phyloP scores from a whole-genome alignment of 495 filamentous ascomycete species.

The Penicillium tannophilum region DNA sequence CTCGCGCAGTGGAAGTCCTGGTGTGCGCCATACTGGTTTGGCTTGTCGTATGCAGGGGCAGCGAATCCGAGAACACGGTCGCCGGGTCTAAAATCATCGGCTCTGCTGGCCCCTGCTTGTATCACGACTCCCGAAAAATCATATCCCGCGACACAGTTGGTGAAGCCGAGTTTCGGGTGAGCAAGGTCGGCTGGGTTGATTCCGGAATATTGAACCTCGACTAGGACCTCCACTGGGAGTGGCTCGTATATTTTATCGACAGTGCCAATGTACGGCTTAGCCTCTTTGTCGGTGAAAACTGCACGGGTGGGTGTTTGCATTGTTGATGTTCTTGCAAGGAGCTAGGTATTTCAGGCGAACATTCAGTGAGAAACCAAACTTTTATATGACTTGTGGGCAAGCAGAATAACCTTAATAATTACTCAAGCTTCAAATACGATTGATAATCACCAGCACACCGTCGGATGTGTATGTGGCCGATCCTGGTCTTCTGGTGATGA shows the following conservation, averaged over 20 bases:
- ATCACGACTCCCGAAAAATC: neutral
- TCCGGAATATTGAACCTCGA: slow-evolving; percentile 1
- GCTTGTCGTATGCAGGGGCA: neutral
- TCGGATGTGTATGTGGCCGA: too few relatives aligned
- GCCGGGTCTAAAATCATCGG: neutral
- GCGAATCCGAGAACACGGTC: neutral
- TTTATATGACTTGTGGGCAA: too few relatives aligned
- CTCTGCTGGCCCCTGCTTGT: neutral
- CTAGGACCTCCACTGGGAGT: neutral
- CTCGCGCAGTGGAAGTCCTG: slow-evolving; percentile 2
- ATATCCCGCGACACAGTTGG: neutral
- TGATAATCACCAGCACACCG: too few relatives aligned
- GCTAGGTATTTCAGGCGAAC: too few relatives aligned
- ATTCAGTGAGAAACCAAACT: too few relatives aligned
- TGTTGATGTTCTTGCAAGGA: too few relatives aligned
- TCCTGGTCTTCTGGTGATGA: too few relatives aligned
- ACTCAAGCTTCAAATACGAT: too few relatives aligned
- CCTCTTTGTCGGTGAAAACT: neutral
- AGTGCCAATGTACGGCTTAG: neutral
- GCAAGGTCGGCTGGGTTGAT: slow-evolving; percentile 11
- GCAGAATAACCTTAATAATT: too few relatives aligned
- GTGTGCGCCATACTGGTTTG: neutral
- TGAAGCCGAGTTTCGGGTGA: neutral
- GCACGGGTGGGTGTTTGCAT: too few relatives aligned
- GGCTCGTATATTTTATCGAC: neutral